Evolutionary conservation across 2,329 filamentous ascomycete species (phyloP).

Genomic region (Cladosporium sp.): DNA sequence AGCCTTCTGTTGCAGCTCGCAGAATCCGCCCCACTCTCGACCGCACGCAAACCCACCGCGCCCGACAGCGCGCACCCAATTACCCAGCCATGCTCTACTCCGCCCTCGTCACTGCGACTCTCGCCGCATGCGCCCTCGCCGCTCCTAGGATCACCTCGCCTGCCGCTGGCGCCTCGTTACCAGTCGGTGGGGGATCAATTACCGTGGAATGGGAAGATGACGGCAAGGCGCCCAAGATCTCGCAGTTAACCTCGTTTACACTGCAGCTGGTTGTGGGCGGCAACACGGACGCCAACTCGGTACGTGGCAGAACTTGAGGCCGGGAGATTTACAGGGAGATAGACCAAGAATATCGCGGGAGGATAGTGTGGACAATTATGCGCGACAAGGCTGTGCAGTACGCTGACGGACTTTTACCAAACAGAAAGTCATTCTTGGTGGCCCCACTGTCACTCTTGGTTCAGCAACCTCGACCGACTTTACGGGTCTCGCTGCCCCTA

Average conservation of each 20-base stretch:
- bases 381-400: not conserved
- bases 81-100: slow-evolving; percentile 12
- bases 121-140: slow-evolving; percentile 48
- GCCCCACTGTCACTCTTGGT: not conserved
- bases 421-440: not conserved
- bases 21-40: not conserved
- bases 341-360: not conserved
- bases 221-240: slow-evolving; percentile 51
- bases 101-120: slow-evolving; percentile 23
- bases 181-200: slow-evolving; percentile 49
- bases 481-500: slow-evolving; percentile 24
- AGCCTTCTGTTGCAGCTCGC: not conserved
- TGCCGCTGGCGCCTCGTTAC: slow-evolving; percentile 49
- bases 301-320: not conserved
- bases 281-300: slow-evolving; percentile 39
- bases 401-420: not conserved
- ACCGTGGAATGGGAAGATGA: slow-evolving; percentile 60
- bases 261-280: slow-evolving; percentile 64
- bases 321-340: not conserved
- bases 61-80: not conserved
- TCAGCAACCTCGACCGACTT: slow-evolving; percentile 16
- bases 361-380: not conserved
- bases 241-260: slow-evolving; percentile 57
- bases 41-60: not conserved
- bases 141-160: slow-evolving; percentile 59